Conservation (phyloP, 192 early-diverging fungal species). For the Rhizoclosmatium globosum region DNA sequence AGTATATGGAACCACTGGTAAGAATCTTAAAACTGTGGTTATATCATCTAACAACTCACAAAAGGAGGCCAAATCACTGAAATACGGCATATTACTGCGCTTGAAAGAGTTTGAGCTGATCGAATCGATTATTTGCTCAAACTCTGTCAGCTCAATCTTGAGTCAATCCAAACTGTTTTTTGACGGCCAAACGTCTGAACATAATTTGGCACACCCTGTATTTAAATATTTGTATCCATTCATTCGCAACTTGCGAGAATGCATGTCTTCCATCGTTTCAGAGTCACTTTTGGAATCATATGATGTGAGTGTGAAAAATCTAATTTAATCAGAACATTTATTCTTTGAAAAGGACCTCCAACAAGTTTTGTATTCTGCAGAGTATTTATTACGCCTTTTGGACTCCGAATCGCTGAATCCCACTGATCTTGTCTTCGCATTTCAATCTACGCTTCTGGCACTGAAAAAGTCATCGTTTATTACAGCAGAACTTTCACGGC, state of each 20-base stretch:
- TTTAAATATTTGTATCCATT: constrained; percentile 31
- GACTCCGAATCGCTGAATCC: constrained; percentile 12
- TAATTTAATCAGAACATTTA: constrained; percentile 13
- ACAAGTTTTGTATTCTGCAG: constrained; percentile 46
- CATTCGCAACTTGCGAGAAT: not conserved
- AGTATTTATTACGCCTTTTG: constrained; percentile 17
- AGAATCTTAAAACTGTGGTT: too few relatives aligned
- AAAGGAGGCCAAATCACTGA: not conserved
- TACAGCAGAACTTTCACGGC: constrained; percentile 13
- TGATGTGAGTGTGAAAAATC: not conserved
- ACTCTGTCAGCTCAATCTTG: not conserved
- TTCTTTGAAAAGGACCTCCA: constrained; percentile 35
- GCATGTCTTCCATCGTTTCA: constrained; percentile 6
- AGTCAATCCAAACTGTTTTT: constrained; percentile 15
- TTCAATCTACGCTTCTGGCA: constrained; percentile 15
- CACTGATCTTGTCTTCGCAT: constrained; percentile 20
- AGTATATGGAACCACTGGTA: too few relatives aligned
- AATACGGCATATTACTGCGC: not conserved
- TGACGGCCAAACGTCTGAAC: constrained; percentile 8
- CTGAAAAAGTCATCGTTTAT: not conserved
- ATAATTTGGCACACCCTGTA: constrained; percentile 23
- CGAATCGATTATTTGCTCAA: not conserved
- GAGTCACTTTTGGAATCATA: not conserved
- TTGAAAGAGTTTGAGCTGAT: constrained; percentile 22
- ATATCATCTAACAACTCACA: too few relatives aligned